Percentiles rank a stretch among this genome's conserved stretches.
Evolutionary conservation across 2,329 filamentous ascomycete species (phyloP).

Genomic region (Trichoderma koningii): DNA sequence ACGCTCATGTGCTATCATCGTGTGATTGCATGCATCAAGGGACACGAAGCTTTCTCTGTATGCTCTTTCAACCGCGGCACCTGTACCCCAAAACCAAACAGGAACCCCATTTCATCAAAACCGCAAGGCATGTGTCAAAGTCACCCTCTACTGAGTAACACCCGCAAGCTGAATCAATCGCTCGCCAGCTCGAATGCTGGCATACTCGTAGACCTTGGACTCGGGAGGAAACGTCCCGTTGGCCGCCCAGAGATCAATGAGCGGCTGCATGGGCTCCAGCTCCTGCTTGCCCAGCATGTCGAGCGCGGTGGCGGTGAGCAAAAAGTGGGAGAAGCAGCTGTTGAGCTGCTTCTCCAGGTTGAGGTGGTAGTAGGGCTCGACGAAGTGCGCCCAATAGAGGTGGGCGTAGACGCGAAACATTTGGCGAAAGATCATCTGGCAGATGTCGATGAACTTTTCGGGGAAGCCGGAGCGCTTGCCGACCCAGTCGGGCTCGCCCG

Average conservation of each 20-base stretch:
- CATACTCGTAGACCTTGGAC: conserved; percentile 66
- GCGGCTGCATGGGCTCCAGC: conserved; percentile 91
- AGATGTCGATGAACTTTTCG: conserved; percentile 82
- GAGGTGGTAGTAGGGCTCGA: conserved; percentile 80
- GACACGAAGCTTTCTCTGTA: conserved; percentile 37
- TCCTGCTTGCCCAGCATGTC: conserved; percentile 86
- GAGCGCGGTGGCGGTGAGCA: conserved; percentile 76
- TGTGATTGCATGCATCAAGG: conserved; percentile 29
- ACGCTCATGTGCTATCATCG: not conserved
- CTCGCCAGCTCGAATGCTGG: conserved; percentile 63
- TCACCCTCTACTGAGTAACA: conserved; percentile 35
- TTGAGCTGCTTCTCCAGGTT: conserved; percentile 81
- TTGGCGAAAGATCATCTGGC: conserved; percentile 92
- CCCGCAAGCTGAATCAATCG: conserved; percentile 55
- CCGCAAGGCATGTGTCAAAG: not conserved
- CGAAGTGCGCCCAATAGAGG: conserved; percentile 95
- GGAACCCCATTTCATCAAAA: not conserved
- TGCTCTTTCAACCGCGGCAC: not conserved
- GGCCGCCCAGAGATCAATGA: conserved; percentile 88
- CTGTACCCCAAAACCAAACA: not conserved
- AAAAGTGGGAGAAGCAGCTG: conserved; percentile 84
- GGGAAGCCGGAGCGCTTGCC: conserved; percentile 94
- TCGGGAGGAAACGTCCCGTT: conserved; percentile 84
- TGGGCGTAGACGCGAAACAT: conserved; percentile 99
- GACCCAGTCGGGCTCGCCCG: conserved; percentile 71